Evolutionary conservation across 2,329 filamentous ascomycete species (phyloP).

Genomic region (Pestalotiopsis sp.): DNA sequence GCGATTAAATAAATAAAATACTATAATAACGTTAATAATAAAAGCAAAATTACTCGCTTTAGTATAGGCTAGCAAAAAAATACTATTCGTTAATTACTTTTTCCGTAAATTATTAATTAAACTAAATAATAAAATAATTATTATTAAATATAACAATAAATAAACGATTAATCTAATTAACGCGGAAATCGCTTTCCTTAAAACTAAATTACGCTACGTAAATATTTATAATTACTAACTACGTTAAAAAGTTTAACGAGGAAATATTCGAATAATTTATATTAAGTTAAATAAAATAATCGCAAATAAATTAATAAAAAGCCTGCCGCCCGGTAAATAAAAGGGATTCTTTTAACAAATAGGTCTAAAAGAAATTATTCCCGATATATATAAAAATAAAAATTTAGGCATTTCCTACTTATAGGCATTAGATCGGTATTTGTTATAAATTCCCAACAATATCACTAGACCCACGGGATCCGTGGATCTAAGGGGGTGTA

Average conservation of each 20-base stretch:
- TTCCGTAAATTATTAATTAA: background rate
- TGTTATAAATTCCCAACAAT: background rate
- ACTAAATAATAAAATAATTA: background rate
- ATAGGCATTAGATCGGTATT: background rate
- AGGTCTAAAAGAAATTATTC: background rate
- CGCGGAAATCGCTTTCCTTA: no score
- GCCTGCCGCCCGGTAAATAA: background rate
- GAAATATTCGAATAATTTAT: background rate
- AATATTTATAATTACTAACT: background rate
- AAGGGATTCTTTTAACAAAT: background rate
- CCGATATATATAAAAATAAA: background rate
- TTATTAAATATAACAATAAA: no score
- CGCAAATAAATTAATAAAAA: background rate
- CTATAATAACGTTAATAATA: background rate
- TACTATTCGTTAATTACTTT: background rate
- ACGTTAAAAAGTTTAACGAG: background rate
- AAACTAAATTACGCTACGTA: background rate
- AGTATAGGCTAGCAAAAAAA: background rate
- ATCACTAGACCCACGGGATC: background rate
- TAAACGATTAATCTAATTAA: no score
- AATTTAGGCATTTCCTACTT: background rate
- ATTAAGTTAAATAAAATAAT: background rate
- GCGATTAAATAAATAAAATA: background rate
- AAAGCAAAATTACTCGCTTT: background rate
- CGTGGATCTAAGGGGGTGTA: background rate